Conservation (phyloP, 129 eudicot species). For the Erigeron canadensis region DNA sequence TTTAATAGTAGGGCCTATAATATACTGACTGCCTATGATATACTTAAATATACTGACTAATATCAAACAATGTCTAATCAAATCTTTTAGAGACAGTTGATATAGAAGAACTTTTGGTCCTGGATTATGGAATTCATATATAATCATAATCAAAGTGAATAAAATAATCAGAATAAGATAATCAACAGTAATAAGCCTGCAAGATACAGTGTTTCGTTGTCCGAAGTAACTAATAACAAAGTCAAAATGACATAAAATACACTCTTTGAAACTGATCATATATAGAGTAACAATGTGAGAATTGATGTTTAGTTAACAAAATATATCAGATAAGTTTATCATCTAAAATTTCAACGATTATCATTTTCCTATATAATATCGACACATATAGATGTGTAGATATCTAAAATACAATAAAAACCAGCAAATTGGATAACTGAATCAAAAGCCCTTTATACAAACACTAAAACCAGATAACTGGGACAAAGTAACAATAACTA, state of each 20-base stretch:
- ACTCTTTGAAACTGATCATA: not conserved
- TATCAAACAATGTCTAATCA: slow-evolving; percentile 3
- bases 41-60: not conserved
- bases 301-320: too few relatives aligned
- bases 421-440: too few relatives aligned
- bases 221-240: not conserved
- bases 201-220: not conserved
- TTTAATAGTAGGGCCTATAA: too few relatives aligned
- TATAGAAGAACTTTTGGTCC: not conserved
- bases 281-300: not conserved
- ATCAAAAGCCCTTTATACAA: too few relatives aligned
- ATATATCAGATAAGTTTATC: too few relatives aligned
- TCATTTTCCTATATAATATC: not conserved
- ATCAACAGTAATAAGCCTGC: not conserved
- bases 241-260: not conserved
- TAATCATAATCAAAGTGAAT: not conserved
- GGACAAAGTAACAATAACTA: too few relatives aligned
- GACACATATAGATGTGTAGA: too few relatives aligned
- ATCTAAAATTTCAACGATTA: not conserved
- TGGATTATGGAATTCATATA: not conserved
- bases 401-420: too few relatives aligned
- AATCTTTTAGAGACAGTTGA: not conserved
- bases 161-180: not conserved
- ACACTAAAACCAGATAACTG: too few relatives aligned
- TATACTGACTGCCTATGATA: too few relatives aligned